Evolutionary conservation across 495 filamentous ascomycete species (phyloP), one percentile per base, ranked within the genome.

Genomic region (Penicillium bovifimosum): DNA sequence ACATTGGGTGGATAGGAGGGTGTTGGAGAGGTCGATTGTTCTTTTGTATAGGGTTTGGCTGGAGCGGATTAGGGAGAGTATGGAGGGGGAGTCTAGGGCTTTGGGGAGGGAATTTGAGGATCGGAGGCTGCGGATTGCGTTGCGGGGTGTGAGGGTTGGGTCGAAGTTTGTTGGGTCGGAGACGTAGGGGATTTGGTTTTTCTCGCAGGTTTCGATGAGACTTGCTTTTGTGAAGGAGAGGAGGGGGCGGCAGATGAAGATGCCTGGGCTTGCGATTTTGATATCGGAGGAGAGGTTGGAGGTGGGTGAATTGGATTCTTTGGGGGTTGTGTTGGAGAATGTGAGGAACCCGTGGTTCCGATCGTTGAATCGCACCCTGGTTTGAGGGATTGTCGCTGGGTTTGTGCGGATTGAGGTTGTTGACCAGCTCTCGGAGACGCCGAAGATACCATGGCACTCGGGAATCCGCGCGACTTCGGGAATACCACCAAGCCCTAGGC

Each of bases 151-250:
- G 31, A 88, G 68, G 2, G 86, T 91, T 16, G 74, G 77, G 62
- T 96, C 87, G 33, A 78, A 65, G 60, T 98, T 98, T n/a, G 91
- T 95, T 41, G 75, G 70, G 61, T 98, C 93, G 52, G 91, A 87
- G 56, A 87, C 87, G 83, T 87, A 97, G 2, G 73, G 71, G 18
- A 93, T 71, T 1, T 71, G 56, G 47, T 82, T 76, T 42, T 79
- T 73, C 18, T 80, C 54, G 62, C 91, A 96, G 2, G 90, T 95
- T 1, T 80, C 80, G 1, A 86, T 73, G 7, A 97, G 72, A 9
- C 80, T 70, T 14, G 79, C 72, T 63, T 98, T 98, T 41, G 72
- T 70, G 58, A 92, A 90, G 3, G 58, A 52, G 29, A 97, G 72
- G 26, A 98, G 73, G 6, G 93, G 93, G 18, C 92, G 81, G 47